Conservation (phyloP, 441 rosid species). For the Arabidopsis hybrid region DNA sequence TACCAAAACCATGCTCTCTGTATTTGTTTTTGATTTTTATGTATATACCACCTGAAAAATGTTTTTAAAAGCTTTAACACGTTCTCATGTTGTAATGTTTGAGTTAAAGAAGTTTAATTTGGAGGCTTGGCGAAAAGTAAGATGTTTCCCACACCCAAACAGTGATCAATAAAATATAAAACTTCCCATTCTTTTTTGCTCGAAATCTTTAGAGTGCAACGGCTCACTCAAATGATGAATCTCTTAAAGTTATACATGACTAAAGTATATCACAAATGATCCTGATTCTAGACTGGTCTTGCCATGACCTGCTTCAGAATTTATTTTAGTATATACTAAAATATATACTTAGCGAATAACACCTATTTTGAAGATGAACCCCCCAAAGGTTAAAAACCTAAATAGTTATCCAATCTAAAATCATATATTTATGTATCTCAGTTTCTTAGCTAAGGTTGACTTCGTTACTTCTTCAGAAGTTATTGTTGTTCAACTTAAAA, state of each 20-base stretch:
- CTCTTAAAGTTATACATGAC: too few relatives aligned
- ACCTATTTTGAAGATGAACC: background rate
- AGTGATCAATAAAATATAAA: conserved; percentile 17
- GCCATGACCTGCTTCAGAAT: too few relatives aligned
- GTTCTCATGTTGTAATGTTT: conserved; percentile 32
- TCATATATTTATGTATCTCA: background rate
- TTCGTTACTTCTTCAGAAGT: background rate
- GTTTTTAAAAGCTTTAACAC: conserved; percentile 23
- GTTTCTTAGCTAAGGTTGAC: background rate
- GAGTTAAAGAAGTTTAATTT: background rate
- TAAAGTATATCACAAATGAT: too few relatives aligned
- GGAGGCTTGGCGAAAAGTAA: background rate
- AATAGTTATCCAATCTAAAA: background rate
- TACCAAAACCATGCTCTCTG: conserved; percentile 1
- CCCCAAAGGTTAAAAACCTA: background rate
- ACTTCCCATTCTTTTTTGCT: background rate
- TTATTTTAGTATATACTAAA: background rate
- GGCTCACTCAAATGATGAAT: background rate
- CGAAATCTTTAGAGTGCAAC: background rate
- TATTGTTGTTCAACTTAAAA: too few relatives aligned
- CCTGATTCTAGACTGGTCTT: too few relatives aligned
- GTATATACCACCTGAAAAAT: conserved; percentile 32
- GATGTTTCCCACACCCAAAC: background rate
- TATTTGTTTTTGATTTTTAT: conserved; percentile 34
- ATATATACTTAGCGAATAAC: background rate